Conservation (phyloP, 73 alveolate genomes). For the Durusdinium trenchii region DNA sequence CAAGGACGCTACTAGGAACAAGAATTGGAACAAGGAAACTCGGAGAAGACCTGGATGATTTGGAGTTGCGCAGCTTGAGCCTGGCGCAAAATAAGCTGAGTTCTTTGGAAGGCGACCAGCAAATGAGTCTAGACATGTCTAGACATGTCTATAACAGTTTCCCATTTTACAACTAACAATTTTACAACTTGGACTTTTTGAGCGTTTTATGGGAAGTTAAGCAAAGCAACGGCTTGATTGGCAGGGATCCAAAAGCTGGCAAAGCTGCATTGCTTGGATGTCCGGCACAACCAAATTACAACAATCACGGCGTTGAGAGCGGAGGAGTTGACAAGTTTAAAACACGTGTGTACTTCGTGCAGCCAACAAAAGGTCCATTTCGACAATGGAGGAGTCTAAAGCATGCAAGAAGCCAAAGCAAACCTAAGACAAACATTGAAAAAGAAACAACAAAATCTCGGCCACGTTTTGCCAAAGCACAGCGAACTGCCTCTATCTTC, state of each 20-base stretch:
- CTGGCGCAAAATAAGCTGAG: slow-evolving; percentile 83
- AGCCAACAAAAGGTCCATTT: neutral
- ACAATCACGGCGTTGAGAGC: slow-evolving; percentile 31
- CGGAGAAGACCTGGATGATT: slow-evolving; percentile 40
- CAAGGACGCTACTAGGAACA: no score
- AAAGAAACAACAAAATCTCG: no score
- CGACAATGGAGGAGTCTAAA: neutral
- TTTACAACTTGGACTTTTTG: no score
- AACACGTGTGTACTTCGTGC: neutral
- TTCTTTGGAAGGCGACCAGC: slow-evolving; percentile 46
- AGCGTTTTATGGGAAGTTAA: neutral
- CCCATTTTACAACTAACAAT: no score
- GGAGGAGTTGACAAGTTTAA: neutral
- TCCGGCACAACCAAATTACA: slow-evolving; percentile 79
- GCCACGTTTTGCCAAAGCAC: neutral
- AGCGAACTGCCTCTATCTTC: neutral
- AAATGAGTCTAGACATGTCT: no score
- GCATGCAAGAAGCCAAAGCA: neutral
- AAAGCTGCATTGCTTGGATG: slow-evolving; percentile 77
- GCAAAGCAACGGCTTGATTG: neutral
- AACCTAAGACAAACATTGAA: neutral
- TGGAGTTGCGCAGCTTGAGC: slow-evolving; percentile 73
- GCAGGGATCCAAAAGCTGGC: slow-evolving; percentile 44
- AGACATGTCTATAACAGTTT: no score
- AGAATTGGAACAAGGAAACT: no score